A percentile compares a stretch with the other conserved stretches of the same genome.
Conservation (phyloP, 2,329 filamentous ascomycete genomes). For the Talaromyces funiculosus region DNA sequence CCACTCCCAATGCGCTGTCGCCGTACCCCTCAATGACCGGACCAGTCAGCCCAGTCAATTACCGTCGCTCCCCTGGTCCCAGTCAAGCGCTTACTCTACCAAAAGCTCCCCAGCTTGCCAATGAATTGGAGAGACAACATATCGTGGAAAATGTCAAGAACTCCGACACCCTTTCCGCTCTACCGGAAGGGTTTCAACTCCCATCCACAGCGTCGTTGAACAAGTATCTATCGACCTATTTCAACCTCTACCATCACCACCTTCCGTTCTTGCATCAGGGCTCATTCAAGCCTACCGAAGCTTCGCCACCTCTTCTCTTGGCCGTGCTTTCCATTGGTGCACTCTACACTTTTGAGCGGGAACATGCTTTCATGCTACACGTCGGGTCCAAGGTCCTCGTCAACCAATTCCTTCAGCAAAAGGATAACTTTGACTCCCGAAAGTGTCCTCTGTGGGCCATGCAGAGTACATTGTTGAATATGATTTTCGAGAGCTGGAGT, state of each 20-base stretch:
- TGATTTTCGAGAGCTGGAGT: slow-evolving; percentile 99
- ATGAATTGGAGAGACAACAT: slow-evolving; percentile 76
- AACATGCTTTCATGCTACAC: slow-evolving; percentile 94
- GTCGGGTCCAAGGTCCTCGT: slow-evolving; percentile 96
- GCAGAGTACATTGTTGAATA: slow-evolving; percentile 94
- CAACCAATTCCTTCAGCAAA: slow-evolving; percentile 94
- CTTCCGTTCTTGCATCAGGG: slow-evolving; percentile 90
- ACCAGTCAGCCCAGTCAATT: slow-evolving; percentile 63
- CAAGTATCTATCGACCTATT: slow-evolving; percentile 90
- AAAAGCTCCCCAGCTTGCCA: slow-evolving; percentile 72
- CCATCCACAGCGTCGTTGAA: slow-evolving; percentile 77
- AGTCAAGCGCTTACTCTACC: slow-evolving; percentile 59
- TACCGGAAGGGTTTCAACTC: slow-evolving; percentile 84
- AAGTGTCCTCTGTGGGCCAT: slow-evolving; percentile 98
- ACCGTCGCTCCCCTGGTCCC: slow-evolving; percentile 63
- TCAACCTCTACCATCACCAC: slow-evolving; percentile 94
- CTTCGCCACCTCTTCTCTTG: slow-evolving; percentile 76
- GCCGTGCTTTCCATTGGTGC: slow-evolving; percentile 93
- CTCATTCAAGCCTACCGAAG: slow-evolving; percentile 75
- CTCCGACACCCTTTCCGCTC: slow-evolving; percentile 72
- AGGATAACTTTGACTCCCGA: slow-evolving; percentile 96
- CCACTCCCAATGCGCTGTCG: slow-evolving; percentile 67
- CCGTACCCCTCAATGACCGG: slow-evolving; percentile 65
- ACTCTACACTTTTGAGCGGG: slow-evolving; percentile 93
- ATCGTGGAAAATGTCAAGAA: slow-evolving; percentile 82